phyloP scores from a whole-genome alignment of 192 early-diverging fungal species.

The Entophlyctis luteolus region DNA sequence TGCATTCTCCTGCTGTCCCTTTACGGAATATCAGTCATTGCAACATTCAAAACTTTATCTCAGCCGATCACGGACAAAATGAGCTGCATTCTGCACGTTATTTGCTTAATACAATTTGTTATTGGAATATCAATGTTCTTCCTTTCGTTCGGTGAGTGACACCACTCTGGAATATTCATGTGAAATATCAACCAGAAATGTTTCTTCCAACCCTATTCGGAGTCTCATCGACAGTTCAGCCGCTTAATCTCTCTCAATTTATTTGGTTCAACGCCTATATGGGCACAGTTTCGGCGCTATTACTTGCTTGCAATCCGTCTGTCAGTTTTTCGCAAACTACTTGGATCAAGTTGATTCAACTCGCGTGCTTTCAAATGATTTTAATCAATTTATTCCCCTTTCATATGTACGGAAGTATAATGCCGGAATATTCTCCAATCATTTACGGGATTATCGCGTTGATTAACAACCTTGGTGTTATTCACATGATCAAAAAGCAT shows the following conservation, averaged over 20 bases:
- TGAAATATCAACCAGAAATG: constrained; percentile 1
- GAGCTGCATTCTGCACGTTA: background rate
- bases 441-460: constrained; percentile 1
- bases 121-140: background rate
- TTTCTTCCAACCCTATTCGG: background rate
- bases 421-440: background rate
- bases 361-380: background rate
- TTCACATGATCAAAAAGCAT: background rate
- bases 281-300: background rate
- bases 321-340: background rate
- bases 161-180: background rate
- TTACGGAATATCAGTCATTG: background rate
- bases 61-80: background rate
- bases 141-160: background rate
- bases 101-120: background rate
- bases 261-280: background rate
- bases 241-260: background rate
- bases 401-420: background rate
- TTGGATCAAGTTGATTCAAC: background rate
- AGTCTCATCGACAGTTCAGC: background rate
- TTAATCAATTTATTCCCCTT: background rate
- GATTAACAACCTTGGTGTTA: background rate
- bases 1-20: background rate
- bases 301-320: background rate
- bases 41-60: background rate